Conservation (phyloP, 352 stramenopile species). For the Bremia lactucae region DNA sequence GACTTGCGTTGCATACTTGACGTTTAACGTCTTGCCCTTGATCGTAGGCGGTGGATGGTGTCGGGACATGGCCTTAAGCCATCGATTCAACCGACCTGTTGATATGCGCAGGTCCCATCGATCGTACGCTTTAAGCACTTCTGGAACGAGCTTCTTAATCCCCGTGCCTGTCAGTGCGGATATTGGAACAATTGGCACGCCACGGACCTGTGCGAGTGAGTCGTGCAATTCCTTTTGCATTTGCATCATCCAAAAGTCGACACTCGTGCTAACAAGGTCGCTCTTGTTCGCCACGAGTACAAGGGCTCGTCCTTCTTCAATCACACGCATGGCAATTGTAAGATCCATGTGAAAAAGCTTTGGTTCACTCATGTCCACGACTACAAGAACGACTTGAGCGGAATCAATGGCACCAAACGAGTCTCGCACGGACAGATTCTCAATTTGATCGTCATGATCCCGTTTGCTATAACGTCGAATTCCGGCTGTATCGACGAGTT, state of each 20-base stretch:
- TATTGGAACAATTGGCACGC: conserved; percentile 70
- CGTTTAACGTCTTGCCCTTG: conserved; percentile 76
- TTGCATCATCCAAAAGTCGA: conserved; percentile 49
- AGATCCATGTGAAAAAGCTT: conserved; percentile 83
- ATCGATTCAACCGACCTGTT: conserved; percentile 68
- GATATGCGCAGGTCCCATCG: conserved; percentile 72
- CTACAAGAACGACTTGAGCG: conserved; percentile 69
- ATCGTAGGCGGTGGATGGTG: conserved; percentile 73
- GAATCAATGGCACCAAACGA: conserved; percentile 72
- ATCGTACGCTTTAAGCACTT: conserved; percentile 77
- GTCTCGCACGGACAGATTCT: conserved; percentile 76
- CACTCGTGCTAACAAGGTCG: conserved; percentile 34
- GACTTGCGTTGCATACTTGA: conserved; percentile 84
- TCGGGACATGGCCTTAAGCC: conserved; percentile 74
- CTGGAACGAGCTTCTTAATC: conserved; percentile 68
- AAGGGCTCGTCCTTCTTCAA: conserved; percentile 65
- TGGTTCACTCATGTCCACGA: conserved; percentile 73
- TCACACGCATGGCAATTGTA: conserved; percentile 70
- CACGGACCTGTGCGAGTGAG: conserved; percentile 65
- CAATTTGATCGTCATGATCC: conserved; percentile 74
- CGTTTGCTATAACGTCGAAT: conserved; percentile 81
- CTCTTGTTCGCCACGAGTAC: conserved; percentile 76
- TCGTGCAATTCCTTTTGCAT: conserved; percentile 62
- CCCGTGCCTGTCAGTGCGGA: conserved; percentile 63
- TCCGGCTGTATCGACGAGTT: conserved; percentile 72